phyloP scores from a whole-genome alignment of 164 flowering plant genomes.

The Litsea cubeba region DNA sequence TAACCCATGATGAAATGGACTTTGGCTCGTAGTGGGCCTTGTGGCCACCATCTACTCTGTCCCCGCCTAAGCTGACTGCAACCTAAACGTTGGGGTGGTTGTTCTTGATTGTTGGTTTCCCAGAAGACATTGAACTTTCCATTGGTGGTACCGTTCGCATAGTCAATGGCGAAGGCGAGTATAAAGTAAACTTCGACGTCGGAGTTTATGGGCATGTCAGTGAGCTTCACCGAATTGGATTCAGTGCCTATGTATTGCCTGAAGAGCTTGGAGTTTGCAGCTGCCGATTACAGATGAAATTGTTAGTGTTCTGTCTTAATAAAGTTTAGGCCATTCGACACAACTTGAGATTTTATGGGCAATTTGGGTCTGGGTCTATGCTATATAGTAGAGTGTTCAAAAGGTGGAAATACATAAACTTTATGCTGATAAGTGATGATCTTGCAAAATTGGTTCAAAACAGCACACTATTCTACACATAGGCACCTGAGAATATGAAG shows the following conservation, averaged over 20 bases:
- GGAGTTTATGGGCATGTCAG: constrained; percentile 48
- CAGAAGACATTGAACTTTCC: constrained; percentile 60
- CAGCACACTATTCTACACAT: no score
- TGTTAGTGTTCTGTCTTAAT: not conserved
- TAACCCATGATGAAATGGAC: constrained; percentile 48
- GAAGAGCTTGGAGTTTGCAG: constrained; percentile 28
- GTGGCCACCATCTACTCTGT: constrained; percentile 12
- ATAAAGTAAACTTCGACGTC: constrained; percentile 54
- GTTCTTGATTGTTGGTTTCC: constrained; percentile 40
- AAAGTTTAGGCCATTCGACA: no score
- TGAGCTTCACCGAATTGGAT: constrained; percentile 41
- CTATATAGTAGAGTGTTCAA: no score
- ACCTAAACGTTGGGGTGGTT: constrained; percentile 39
- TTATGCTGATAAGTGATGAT: no score
- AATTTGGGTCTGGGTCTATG: no score
- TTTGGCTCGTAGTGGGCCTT: constrained; percentile 36
- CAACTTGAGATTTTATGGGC: no score
- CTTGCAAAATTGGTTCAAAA: no score
- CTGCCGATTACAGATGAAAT: constrained; percentile 1
- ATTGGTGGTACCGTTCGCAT: constrained; percentile 44
- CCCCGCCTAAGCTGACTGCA: constrained; percentile 56
- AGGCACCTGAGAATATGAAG: not conserved
- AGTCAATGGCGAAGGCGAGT: constrained; percentile 63
- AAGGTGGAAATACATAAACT: no score
- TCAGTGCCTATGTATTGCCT: constrained; percentile 61